A percentile compares a stretch with the other conserved stretches of the same genome.
Conservation (phyloP, 2,329 filamentous ascomycete species). For the Alternaria incomplexa region DNA sequence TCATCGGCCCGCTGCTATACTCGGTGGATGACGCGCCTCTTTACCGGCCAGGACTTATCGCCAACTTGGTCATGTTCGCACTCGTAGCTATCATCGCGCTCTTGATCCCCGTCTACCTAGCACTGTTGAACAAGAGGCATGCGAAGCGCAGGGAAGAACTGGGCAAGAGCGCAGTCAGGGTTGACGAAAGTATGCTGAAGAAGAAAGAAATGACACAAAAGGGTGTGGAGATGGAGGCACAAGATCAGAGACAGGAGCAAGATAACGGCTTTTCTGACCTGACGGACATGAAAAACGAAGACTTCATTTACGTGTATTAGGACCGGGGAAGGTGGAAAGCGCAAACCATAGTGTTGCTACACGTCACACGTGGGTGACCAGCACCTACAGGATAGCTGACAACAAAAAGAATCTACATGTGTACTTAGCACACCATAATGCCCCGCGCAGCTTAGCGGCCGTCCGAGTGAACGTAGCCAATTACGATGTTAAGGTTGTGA, state of each 20-base stretch:
- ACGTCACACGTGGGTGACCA: neutral
- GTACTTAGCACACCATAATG: neutral
- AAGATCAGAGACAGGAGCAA: slow-evolving; percentile 5
- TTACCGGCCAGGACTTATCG: slow-evolving; percentile 44
- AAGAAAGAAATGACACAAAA: slow-evolving; percentile 26
- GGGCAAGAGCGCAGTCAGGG: slow-evolving; percentile 35
- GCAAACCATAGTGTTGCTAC: neutral
- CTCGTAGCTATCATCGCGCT: slow-evolving; percentile 35
- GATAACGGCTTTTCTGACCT: slow-evolving; percentile 27
- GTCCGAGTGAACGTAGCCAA: neutral
- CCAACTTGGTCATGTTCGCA: slow-evolving; percentile 44
- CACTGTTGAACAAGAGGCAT: slow-evolving; percentile 39
- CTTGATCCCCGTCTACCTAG: slow-evolving; percentile 41
- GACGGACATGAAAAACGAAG: slow-evolving; percentile 30
- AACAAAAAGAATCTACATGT: neutral
- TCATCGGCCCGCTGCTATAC: slow-evolving; percentile 47
- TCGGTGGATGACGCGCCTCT: slow-evolving; percentile 42
- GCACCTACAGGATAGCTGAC: neutral
- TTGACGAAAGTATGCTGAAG: slow-evolving; percentile 46
- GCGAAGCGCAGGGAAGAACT: slow-evolving; percentile 36
- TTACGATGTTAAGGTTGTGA: neutral
- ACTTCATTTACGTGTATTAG: slow-evolving; percentile 18
- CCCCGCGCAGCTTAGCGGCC: neutral
- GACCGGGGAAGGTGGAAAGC: neutral
- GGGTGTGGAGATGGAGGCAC: slow-evolving; percentile 18